Evolutionary conservation across 352 stramenopile species (phyloP).

Genomic region (Phytophthora palmivora): DNA sequence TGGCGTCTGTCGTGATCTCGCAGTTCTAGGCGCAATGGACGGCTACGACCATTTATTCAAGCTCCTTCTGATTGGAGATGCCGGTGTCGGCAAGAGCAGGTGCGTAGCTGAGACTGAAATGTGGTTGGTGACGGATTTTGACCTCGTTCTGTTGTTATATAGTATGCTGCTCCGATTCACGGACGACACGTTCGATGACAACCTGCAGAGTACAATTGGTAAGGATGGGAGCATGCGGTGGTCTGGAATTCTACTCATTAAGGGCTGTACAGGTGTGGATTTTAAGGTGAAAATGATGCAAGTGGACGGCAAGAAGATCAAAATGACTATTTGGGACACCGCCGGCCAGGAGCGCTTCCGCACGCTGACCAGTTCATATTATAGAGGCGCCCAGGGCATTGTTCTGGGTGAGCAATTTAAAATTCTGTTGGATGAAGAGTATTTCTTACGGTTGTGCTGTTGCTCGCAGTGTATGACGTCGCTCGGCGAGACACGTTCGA

Average conservation of each 20-base stretch:
- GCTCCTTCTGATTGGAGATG: slow-evolving; percentile 98
- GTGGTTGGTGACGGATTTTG: neutral
- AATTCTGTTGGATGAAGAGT: neutral
- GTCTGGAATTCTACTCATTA: slow-evolving; percentile 4
- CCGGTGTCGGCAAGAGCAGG: slow-evolving; percentile 97
- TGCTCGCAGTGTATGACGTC: slow-evolving; percentile 94
- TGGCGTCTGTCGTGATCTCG: slow-evolving; percentile 11
- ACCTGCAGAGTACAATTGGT: slow-evolving; percentile 98
- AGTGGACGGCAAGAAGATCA: slow-evolving; percentile 95
- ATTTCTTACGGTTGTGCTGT: slow-evolving; percentile 13
- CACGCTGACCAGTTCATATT: slow-evolving; percentile 98
- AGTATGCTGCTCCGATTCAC: slow-evolving; percentile 98
- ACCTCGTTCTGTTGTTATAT: slow-evolving; percentile 8
- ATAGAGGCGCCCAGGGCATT: slow-evolving; percentile 97
- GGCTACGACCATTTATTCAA: slow-evolving; percentile 99
- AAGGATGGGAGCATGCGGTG: slow-evolving; percentile 30
- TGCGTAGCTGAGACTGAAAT: slow-evolving; percentile 26
- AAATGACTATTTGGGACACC: slow-evolving; percentile 99
- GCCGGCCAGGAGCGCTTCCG: slow-evolving; percentile 98
- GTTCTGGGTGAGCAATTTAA: slow-evolving; percentile 88
- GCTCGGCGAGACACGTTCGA: slow-evolving; percentile 97
- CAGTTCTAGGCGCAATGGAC: slow-evolving; percentile 56
- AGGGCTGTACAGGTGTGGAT: slow-evolving; percentile 78
- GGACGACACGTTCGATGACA: slow-evolving; percentile 98
- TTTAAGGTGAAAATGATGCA: slow-evolving; percentile 99